Evolutionary conservation across 2,329 filamentous ascomycete species (phyloP).

Genomic region (Cladosporium sp.): DNA sequence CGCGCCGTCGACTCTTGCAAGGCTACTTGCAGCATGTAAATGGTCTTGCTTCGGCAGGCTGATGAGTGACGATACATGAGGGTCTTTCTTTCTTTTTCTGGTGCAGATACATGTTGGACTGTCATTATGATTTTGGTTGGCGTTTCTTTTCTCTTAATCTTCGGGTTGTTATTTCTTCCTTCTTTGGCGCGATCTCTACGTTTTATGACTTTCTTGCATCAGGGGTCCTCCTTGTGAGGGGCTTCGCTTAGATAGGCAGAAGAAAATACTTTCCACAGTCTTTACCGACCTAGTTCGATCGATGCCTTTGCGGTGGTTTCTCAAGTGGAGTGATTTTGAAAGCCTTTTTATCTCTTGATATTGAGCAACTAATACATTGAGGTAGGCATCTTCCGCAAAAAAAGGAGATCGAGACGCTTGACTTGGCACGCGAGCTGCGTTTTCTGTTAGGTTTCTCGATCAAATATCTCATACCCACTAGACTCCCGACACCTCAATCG

Average conservation of each 20-base stretch:
- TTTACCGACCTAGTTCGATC: too few relatives aligned
- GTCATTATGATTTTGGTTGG: not conserved
- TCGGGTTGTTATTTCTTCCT: not conserved
- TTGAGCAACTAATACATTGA: too few relatives aligned
- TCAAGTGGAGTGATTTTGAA: too few relatives aligned
- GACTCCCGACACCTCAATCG: too few relatives aligned
- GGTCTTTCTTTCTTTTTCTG: too few relatives aligned
- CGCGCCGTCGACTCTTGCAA: conserved; percentile 9
- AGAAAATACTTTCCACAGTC: conserved; percentile 7
- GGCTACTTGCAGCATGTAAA: conserved; percentile 8
- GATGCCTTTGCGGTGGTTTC: too few relatives aligned
- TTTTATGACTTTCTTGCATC: not conserved
- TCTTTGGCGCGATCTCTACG: not conserved
- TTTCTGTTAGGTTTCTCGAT: too few relatives aligned
- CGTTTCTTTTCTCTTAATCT: not conserved
- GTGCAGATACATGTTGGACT: not conserved
- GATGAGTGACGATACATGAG: not conserved
- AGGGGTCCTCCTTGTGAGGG: not conserved
- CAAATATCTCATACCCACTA: too few relatives aligned
- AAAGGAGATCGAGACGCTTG: too few relatives aligned
- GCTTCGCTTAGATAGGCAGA: not conserved
- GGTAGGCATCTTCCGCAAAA: too few relatives aligned
- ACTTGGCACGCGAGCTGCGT: too few relatives aligned
- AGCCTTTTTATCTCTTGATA: too few relatives aligned
- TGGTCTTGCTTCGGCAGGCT: not conserved